Base-by-base conservation (phyloP, 305 asterid genomes). In the Ajuga reptans region DNA sequence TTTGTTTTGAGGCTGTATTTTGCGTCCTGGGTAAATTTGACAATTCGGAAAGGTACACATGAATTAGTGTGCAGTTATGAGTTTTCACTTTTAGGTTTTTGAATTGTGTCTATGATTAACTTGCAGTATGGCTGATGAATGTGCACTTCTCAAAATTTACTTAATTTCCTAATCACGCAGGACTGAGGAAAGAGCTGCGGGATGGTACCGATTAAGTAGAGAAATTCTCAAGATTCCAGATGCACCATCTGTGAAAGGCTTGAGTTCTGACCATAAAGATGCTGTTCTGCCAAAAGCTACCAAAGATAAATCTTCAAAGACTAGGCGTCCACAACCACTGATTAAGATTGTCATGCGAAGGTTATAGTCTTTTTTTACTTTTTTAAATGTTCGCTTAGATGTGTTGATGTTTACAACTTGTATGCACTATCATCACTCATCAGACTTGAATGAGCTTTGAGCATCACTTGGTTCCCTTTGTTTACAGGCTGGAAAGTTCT, bases 301-400 rank as follows among this genome's bases (percentile, higher is more conserved):
- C 76, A 91, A 89, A 83, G 99, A 94, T 63, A 94, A 89, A 79
- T 76, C 93, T 66, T 77, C 87, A 63, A 91, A 91, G 85, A 72
- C 84, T 64, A 86, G 84, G 81, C 96, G 99, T n/a, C 96, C 96
- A 45, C 97, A 91, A 70, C 96, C 95, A 70, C 86, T 94, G 75
- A 94, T 94, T 81, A 91, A 94, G 82, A 96, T 91, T 81, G 99
- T 94, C 73, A 91, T 94, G 99, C 87, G 99, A 78, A 94, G 99
- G 99, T 94, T 45, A 58, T 65, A 33, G 43, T 68, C 78, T 71
- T 79, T 64, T 53, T 45, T 62, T 51, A 56, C 53, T 70, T 56
- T 66, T 75, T 34, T 60, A 21, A 39, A 24, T 72, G 31, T 46
- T 41, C 70, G 60, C 51, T 2, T 70, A 5, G 53, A 56, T 70